Conservation (phyloP, 139 green algal species). For the Tetradesmus obliquus region DNA sequence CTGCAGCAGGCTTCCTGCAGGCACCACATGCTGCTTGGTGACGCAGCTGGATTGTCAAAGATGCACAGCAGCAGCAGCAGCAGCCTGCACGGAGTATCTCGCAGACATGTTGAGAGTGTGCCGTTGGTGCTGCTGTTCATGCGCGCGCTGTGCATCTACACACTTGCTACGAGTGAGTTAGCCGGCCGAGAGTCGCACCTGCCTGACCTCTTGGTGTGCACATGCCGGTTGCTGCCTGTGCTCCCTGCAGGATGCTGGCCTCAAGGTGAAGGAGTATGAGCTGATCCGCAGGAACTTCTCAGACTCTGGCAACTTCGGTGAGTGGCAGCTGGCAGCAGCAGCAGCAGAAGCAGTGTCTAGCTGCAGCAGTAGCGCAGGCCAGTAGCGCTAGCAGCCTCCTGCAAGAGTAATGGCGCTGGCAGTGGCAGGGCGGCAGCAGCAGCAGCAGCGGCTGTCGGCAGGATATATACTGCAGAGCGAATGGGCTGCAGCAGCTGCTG, state of each 20-base stretch:
- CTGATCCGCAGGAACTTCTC: conserved; percentile 98
- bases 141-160: no score
- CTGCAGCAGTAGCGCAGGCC: neutral
- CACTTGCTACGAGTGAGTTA: no score
- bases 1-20: neutral
- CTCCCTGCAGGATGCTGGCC: conserved; percentile 87
- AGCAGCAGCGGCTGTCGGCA: neutral
- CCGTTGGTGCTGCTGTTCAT: neutral
- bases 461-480: no score
- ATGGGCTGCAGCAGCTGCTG: neutral
- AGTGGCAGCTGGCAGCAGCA: neutral
- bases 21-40: no score
- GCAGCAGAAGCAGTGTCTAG: neutral
- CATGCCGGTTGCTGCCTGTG: no score
- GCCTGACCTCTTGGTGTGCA: no score
- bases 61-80: neutral
- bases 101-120: neutral
- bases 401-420: neutral
- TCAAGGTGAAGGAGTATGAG: conserved; percentile 99
- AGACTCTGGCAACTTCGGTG: conserved; percentile 95
- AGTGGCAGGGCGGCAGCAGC: neutral
- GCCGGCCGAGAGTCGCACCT: no score
- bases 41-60: no score
- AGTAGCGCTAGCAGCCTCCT: neutral
- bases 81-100: neutral